These are phyloP conservation scores for Pistacia integerrima DNA, from an alignment of 345 rosid genomes.

Conservation along the genomic window DNA sequence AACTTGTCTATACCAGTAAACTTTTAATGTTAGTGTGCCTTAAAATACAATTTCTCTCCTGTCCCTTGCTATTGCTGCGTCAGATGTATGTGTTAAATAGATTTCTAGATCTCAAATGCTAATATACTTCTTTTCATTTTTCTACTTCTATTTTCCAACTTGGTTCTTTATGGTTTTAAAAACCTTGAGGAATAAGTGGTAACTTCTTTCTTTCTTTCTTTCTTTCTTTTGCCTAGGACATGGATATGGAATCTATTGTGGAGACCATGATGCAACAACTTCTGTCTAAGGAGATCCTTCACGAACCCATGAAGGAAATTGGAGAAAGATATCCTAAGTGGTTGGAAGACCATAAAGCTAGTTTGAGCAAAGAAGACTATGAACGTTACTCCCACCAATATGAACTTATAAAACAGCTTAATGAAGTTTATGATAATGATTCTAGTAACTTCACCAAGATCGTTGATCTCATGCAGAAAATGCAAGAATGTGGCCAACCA, in stretches of 20 bases:
- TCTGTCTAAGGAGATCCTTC: conserved; percentile 88
- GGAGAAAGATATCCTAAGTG: conserved; percentile 88
- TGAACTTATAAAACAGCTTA: conserved; percentile 77
- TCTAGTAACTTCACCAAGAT: conserved; percentile 74
- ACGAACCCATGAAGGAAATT: conserved; percentile 98
- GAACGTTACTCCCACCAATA: conserved; percentile 69
- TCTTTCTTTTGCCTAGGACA: conserved; percentile 47
- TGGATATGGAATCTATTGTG: conserved; percentile 94
- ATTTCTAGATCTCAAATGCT: neutral
- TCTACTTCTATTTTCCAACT: neutral
- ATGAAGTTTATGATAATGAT: conserved; percentile 81
- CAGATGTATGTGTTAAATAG: neutral
- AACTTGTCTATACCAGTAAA: neutral
- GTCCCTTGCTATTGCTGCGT: neutral
- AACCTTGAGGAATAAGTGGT: neutral
- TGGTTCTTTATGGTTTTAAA: neutral
- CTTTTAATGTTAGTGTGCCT: neutral
- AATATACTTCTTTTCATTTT: neutral
- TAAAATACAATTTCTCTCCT: neutral
- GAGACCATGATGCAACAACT: conserved; percentile 99
- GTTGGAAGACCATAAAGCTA: conserved; percentile 78
- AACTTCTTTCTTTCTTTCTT: neutral
- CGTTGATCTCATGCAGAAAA: conserved; percentile 93
- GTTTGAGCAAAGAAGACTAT: conserved; percentile 63
- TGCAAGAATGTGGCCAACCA: conserved; percentile 99